Evolutionary conservation across 176 grass and related monocot species (phyloP).

Genomic region (Secale cereale): DNA sequence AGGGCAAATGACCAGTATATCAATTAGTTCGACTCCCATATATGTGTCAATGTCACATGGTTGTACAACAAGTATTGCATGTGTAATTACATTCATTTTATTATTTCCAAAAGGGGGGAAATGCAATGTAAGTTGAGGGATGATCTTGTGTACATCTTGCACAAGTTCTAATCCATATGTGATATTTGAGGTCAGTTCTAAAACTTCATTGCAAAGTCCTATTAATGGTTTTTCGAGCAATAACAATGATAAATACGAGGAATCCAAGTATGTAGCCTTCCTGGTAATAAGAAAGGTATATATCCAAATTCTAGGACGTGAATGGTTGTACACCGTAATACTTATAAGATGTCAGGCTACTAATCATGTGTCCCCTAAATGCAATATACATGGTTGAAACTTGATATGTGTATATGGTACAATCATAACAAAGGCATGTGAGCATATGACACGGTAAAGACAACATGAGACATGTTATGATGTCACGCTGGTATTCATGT

Average conservation of each 20-base stretch:
- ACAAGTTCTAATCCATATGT: neutral
- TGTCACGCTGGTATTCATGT: neutral
- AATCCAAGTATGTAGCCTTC: neutral
- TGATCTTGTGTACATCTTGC: neutral
- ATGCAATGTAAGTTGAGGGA: too few species aligned
- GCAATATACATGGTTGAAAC: neutral
- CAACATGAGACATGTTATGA: neutral
- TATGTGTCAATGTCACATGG: too few species aligned
- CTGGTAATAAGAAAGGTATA: neutral
- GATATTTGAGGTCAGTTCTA: neutral
- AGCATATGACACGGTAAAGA: neutral
- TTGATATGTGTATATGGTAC: neutral
- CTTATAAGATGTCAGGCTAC: neutral
- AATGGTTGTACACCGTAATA: neutral
- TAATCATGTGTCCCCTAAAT: neutral
- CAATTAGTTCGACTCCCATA: too few species aligned
- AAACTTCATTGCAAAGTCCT: neutral
- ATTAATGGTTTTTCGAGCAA: neutral
- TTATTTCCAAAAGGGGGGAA: too few species aligned
- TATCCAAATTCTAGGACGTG: neutral
- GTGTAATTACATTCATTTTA: too few species aligned
- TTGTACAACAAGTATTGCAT: too few species aligned
- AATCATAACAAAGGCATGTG: neutral
- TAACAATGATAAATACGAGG: neutral
- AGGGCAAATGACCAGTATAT: too few species aligned